These are phyloP conservation scores for Aquanectria penicillioides DNA, from an alignment of 2,329 filamentous ascomycete species.

Conservation along the genomic window DNA sequence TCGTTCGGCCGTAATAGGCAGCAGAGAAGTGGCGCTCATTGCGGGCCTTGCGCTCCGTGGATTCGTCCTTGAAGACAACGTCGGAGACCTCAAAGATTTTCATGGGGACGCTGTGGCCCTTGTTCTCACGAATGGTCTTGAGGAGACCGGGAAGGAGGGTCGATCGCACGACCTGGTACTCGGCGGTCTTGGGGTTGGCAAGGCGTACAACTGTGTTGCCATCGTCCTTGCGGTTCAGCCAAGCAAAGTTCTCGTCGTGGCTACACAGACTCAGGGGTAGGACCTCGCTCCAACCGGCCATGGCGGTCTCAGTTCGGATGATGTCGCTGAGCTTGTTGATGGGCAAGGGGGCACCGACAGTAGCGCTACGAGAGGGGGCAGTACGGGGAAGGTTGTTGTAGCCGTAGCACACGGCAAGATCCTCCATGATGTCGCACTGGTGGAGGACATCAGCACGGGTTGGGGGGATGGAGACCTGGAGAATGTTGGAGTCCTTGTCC, in stretches of 20 bases:
- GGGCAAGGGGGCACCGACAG: constrained; percentile 84
- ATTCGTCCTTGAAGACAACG: constrained; percentile 88
- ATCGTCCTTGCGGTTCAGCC: constrained; percentile 91
- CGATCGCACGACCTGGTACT: constrained; percentile 94
- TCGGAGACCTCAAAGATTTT: constrained; percentile 94
- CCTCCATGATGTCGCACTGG: constrained; percentile 98
- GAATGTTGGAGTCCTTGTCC: constrained; percentile 71
- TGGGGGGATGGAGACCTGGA: constrained; percentile 85
- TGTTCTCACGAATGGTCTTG: constrained; percentile 95
- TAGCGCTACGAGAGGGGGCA: constrained; percentile 86
- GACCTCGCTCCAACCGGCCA: constrained; percentile 96
- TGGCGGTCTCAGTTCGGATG: constrained; percentile 86
- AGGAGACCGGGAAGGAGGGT: constrained; percentile 86
- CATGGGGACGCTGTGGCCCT: constrained; percentile 86
- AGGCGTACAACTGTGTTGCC: constrained; percentile 84
- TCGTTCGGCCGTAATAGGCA: constrained; percentile 92
- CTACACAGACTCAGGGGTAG: constrained; percentile 97
- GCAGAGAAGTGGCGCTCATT: constrained; percentile 98
- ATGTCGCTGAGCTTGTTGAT: constrained; percentile 98
- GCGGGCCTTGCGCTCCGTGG: constrained; percentile 82
- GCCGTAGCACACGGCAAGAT: constrained; percentile 94
- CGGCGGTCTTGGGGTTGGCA: constrained; percentile 90
- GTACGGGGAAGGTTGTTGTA: constrained; percentile 95
- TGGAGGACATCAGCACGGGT: constrained; percentile 95
- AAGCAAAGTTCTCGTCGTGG: constrained; percentile 97